Conservation (phyloP, 2,329 filamentous ascomycete species). For the Penicillium sp. region DNA sequence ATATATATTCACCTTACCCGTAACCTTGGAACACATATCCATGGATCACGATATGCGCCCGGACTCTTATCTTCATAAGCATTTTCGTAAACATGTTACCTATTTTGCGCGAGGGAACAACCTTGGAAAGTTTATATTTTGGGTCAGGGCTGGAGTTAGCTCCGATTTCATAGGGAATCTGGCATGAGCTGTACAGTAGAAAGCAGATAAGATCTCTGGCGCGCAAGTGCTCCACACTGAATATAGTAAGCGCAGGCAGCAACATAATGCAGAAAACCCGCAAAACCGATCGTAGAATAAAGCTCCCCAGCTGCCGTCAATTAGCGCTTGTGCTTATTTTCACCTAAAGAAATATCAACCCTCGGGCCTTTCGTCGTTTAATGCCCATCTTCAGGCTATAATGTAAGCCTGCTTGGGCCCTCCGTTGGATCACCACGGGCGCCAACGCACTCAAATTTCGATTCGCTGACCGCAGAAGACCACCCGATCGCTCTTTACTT, state of each 20-base stretch:
- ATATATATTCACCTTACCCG: neutral
- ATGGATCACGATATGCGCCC: no score
- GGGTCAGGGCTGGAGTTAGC: no score
- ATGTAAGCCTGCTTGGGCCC: neutral
- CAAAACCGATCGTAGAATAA: neutral
- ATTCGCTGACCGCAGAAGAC: neutral
- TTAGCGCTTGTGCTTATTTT: neutral
- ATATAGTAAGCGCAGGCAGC: slow-evolving; percentile 6
- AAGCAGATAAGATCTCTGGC: neutral
- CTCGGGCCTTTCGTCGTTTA: neutral
- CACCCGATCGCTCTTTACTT: neutral
- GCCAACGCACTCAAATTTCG: neutral
- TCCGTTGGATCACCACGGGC: neutral
- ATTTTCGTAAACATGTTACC: no score
- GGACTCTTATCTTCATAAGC: no score
- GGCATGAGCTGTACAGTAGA: neutral
- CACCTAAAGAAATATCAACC: neutral
- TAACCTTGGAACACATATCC: neutral
- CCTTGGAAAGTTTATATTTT: no score
- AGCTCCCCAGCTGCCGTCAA: neutral
- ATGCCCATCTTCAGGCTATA: neutral
- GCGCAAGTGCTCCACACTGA: neutral
- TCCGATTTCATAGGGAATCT: neutral
- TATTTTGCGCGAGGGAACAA: no score
- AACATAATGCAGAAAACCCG: neutral